phyloP scores from a whole-genome alignment of 192 early-diverging fungal genomes.

The Funneliformis geosporum region DNA sequence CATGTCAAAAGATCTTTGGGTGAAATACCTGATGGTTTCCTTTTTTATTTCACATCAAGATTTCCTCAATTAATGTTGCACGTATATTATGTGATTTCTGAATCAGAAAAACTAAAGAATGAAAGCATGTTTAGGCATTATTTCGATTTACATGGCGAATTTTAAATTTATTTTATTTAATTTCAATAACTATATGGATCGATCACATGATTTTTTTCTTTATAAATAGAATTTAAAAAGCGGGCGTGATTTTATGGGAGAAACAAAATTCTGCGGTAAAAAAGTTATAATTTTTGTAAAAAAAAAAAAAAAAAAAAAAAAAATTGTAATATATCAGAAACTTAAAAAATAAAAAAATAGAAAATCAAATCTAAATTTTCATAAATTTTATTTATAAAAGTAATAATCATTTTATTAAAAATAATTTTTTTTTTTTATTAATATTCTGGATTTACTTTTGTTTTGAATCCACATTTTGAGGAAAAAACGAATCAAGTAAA shows the following conservation, averaged over 20 bases:
- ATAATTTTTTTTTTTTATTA: too few relatives aligned
- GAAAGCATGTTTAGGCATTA: slow-evolving; percentile 72
- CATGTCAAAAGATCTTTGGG: slow-evolving; percentile 79
- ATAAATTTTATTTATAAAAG: too few relatives aligned
- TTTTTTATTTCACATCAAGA: slow-evolving; percentile 86
- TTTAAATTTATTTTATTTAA: neutral
- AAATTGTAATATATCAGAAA: too few relatives aligned
- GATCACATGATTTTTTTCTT: neutral
- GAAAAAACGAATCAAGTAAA: neutral
- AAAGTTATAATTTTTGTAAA: too few relatives aligned
- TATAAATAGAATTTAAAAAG: neutral
- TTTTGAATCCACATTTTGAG: neutral
- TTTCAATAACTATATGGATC: too few relatives aligned
- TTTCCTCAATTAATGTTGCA: slow-evolving; percentile 90
- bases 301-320: too few relatives aligned
- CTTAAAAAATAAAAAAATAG: too few relatives aligned
- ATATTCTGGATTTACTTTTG: neutral
- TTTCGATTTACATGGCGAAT: slow-evolving; percentile 47
- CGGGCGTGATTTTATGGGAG: too few relatives aligned
- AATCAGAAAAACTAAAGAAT: slow-evolving; percentile 58
- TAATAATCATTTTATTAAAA: too few relatives aligned
- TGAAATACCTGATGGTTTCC: slow-evolving; percentile 81
- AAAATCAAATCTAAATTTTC: too few relatives aligned
- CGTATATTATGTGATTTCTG: slow-evolving; percentile 80
- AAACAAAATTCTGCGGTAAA: too few relatives aligned